Evolutionary conservation across 371 early-diverging fungal species (phyloP), one percentile per base, ranked within the genome.

Genomic region (Zopfochytrium polystomum): DNA sequence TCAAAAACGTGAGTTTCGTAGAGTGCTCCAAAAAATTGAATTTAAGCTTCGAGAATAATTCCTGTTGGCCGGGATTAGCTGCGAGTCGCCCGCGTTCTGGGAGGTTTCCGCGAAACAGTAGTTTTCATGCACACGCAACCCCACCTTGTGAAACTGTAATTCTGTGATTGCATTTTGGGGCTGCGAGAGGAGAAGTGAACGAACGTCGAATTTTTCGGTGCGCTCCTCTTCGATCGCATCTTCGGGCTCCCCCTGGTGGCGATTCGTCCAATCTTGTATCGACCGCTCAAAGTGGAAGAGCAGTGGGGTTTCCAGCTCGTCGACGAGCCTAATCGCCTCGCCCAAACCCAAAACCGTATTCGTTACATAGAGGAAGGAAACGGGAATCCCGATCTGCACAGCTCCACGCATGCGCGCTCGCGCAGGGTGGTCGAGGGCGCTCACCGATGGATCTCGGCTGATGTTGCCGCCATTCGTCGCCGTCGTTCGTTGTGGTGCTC

Each of bases 11-110:
- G 50, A 82, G 81, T 58, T 84, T 84, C 15, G 84, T 74, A 11
- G 75, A 70, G 61, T 78, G 78, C 67, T 84, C 84, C 13, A 82
- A 65, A 52, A 73, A 81, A 55, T 75, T 76, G 60, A 80, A 79
- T 52, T 79, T 77, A 15, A 80, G 65, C 63, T 80, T 80, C 20
- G 75, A 67, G 48, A 84, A 82, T 25, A 79, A 75, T 33, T 77
- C 80, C 79, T 81, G 44, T 7, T 15, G 34, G 6, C 22, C 13
- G 43, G n/a, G n/a, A 34, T 3, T 7, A 31, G 9, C 23, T 23
- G 26, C 2, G 6, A 23, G 32, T 46, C 43, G 13, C 30, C 42
- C 29, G 38, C 3, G 22, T 38, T 2, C 33, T 18, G 13, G 15
- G 26, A 20, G 7, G 22, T 22, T 23, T 7, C 1, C 43, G 27